phyloP scores from a whole-genome alignment of 345 rosid species.

The Iberis pinnata region DNA sequence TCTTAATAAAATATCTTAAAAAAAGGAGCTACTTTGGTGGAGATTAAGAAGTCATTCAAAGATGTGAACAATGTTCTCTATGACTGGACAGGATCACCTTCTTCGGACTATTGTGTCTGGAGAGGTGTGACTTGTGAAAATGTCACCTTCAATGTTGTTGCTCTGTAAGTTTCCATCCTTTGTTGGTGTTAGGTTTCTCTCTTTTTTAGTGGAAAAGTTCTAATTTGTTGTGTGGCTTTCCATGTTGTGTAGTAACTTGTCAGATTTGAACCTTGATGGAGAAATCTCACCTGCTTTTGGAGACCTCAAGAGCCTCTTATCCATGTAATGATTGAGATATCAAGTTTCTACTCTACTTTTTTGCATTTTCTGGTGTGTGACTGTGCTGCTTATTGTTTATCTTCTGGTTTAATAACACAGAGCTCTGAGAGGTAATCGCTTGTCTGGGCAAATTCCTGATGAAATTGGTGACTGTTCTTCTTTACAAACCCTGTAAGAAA shows the following conservation, averaged over 20 bases:
- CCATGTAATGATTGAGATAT: constrained; percentile 43
- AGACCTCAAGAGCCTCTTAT: constrained; percentile 59
- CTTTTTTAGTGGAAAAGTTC: constrained; percentile 11
- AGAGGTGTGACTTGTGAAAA: constrained; percentile 82
- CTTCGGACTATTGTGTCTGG: constrained; percentile 87
- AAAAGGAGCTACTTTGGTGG: constrained; percentile 69
- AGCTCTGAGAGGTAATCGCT: constrained; percentile 68
- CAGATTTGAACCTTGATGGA: constrained; percentile 86
- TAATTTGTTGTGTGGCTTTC: constrained; percentile 27
- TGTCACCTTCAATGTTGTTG: constrained; percentile 71
- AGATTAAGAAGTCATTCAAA: constrained; percentile 86
- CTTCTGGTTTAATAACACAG: constrained; percentile 29
- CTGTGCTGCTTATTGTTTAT: neutral
- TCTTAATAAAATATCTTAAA: constrained; percentile 6
- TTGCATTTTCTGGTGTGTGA: neutral
- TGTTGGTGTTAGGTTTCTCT: constrained; percentile 7
- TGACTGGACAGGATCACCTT: constrained; percentile 73
- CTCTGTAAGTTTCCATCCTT: constrained; percentile 61
- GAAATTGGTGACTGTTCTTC: constrained; percentile 94
- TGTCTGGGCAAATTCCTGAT: constrained; percentile 91
- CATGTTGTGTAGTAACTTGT: constrained; percentile 56
- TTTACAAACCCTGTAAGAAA: constrained; percentile 62
- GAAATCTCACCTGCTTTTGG: constrained; percentile 87
- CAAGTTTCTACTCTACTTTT: constrained; percentile 10
- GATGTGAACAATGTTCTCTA: constrained; percentile 85